Percentiles rank a stretch among this genome's conserved stretches.
phyloP scores from a whole-genome alignment of 176 grass and related monocot genomes.

The Aegilops bicornis region DNA sequence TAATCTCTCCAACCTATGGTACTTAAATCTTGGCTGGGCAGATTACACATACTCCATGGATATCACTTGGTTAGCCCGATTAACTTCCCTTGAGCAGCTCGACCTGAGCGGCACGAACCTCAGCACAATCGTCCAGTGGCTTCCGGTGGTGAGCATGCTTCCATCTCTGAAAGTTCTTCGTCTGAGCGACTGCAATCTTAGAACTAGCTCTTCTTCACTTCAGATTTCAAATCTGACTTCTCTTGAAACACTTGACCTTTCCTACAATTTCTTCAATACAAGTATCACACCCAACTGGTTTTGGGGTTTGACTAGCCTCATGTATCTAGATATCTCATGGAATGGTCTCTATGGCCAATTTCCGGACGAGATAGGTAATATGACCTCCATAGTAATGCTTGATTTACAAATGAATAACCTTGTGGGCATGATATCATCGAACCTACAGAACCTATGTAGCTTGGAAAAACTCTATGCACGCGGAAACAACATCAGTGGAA shows the following conservation, averaged over 20 bases:
- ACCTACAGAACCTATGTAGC: too few species aligned
- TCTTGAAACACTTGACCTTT: constrained; percentile 13
- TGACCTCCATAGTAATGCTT: not conserved
- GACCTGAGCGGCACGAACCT: too few species aligned
- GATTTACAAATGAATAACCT: not conserved
- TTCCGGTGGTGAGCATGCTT: too few species aligned
- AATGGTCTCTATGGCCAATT: not conserved
- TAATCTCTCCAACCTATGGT: too few species aligned
- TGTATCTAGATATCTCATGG: not conserved
- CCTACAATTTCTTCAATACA: not conserved
- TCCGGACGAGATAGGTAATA: not conserved
- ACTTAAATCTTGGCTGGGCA: too few species aligned
- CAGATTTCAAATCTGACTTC: not conserved
- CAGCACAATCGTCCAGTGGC: too few species aligned
- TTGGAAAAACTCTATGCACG: too few species aligned
- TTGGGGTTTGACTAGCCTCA: constrained; percentile 9
- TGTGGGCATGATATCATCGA: not conserved
- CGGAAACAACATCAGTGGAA: too few species aligned
- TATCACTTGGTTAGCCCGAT: too few species aligned
- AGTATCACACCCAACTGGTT: not conserved
- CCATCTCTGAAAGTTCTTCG: too few species aligned
- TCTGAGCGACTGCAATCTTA: not conserved
- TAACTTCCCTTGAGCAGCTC: too few species aligned
- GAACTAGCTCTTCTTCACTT: not conserved
- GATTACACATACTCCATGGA: too few species aligned